These are phyloP conservation scores for Calophaca sinica DNA, from an alignment of 306 rosid species.

Conservation along the genomic window DNA sequence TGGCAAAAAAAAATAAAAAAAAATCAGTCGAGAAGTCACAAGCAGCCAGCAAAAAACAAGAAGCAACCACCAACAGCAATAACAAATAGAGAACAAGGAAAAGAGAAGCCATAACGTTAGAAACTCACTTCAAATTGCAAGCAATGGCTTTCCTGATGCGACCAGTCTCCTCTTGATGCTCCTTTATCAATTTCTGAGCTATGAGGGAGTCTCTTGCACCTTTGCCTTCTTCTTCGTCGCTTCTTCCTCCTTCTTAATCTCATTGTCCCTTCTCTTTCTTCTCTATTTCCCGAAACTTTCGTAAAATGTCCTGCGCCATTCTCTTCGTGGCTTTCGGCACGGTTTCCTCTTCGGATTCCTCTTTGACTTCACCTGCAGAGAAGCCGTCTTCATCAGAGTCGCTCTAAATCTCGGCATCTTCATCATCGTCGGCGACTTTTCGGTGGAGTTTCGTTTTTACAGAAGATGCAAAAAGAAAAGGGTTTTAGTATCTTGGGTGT, in stretches of 20 bases:
- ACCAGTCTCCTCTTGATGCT: conserved; percentile 87
- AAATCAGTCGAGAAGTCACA: no score
- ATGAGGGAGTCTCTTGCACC: conserved; percentile 76
- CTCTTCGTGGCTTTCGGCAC: conserved; percentile 75
- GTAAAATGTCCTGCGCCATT: conserved; percentile 62
- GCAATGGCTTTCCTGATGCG: conserved; percentile 76
- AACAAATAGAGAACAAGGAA: no score
- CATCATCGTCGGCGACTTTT: conserved; percentile 45
- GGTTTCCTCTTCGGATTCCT: conserved; percentile 46
- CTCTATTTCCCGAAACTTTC: conserved; percentile 50
- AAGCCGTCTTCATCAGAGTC: conserved; percentile 62
- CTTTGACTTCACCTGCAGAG: conserved; percentile 27
- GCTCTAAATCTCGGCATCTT: conserved; percentile 69
- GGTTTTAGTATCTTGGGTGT: no score
- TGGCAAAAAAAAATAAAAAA: no score
- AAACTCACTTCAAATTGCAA: no score
- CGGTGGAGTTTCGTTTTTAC: no score
- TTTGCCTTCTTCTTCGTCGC: conserved; percentile 53
- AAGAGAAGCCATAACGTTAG: no score
- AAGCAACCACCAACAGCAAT: no score
- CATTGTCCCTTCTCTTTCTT: conserved; percentile 61
- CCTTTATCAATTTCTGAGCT: conserved; percentile 69
- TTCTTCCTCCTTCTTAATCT: conserved; percentile 46
- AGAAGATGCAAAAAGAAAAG: no score
- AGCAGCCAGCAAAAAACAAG: no score